Conservation (phyloP, 202 grass and related monocot species). For the Schoenoplectus triqueter region DNA sequence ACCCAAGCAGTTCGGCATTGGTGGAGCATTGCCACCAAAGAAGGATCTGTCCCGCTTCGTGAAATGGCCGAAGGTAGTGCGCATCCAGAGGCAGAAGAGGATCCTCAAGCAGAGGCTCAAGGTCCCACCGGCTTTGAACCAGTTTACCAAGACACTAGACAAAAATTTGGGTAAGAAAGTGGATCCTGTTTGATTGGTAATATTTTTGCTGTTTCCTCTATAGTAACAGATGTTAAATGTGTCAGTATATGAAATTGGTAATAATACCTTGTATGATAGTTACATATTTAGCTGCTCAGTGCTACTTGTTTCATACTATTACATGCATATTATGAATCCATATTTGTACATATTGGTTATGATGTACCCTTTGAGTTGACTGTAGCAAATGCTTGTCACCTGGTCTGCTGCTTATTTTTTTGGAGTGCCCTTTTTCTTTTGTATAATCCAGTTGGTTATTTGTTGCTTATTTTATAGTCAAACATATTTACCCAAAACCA, state of each 20-base stretch:
- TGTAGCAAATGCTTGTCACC: no score
- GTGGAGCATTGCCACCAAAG: slow-evolving; percentile 71
- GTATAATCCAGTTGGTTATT: neutral
- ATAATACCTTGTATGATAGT: no score
- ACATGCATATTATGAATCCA: no score
- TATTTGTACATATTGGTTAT: neutral
- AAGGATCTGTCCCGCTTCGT: slow-evolving; percentile 80
- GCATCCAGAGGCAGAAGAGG: slow-evolving; percentile 80
- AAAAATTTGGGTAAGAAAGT: neutral
- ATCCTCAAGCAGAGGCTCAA: slow-evolving; percentile 62
- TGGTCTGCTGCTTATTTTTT: no score
- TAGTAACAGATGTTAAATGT: neutral
- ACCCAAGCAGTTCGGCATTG: slow-evolving; percentile 87
- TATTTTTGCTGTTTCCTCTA: neutral
- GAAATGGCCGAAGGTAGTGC: slow-evolving; percentile 87
- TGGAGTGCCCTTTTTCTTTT: neutral
- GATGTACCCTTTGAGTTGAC: neutral
- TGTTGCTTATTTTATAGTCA: neutral
- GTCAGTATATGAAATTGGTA: no score
- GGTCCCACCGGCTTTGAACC: neutral
- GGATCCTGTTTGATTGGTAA: neutral
- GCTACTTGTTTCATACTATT: no score
- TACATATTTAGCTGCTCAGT: no score
- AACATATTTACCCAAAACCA: neutral
- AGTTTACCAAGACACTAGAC: neutral